Base-by-base conservation (phyloP, 805 yeast genomes). In the Priceomyces melissophilus region DNA sequence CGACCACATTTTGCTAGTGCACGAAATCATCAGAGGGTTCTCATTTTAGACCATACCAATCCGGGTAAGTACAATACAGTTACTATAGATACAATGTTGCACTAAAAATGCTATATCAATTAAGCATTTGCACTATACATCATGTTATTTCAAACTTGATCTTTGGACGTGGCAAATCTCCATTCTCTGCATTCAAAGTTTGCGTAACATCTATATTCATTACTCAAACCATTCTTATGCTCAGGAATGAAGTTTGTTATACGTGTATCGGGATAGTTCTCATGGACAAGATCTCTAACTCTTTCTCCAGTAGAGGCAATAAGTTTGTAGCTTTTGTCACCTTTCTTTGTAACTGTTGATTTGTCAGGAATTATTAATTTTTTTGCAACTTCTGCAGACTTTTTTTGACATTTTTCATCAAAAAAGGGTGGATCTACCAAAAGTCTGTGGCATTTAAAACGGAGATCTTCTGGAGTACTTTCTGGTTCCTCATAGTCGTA, bases 221-320 rank as follows among this genome's bases (percentile, higher is more conserved):
- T 89, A 55, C 90, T 82, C 45, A 89, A 70, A 0, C 96, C 95
- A 53, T 86, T 85, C 42, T 81, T 82, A 55, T 89, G 96, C 49
- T 82, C 84, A 1, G 96, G 96, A 31, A 63, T 57, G 57, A 84
- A 89, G 28, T 73, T 66, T 0, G 96, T 89, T 38, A 81, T 71
- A 15, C 65, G 53, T 1, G 83, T 71, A 33, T 75, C 85, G 4
- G 88, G 86, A 53, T 87, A 88, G 12, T 74, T 75, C 37, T 72
- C 64, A 27, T 65, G 55, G 28, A 88, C 78, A n/a, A 84, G 61
- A 2, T 75, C 74, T 15, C 71, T 69, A 90, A 90, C 89, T 59
- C 96, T 74, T 64, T 89, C 96, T 29, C 96, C 96, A 1, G 97
- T 89, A 48, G 91, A 84, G 3, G 85, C 76, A n/a, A 87, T 73